Evolutionary conservation across 805 yeast species (phyloP).

Genomic region (Metschnikowia anglica): DNA sequence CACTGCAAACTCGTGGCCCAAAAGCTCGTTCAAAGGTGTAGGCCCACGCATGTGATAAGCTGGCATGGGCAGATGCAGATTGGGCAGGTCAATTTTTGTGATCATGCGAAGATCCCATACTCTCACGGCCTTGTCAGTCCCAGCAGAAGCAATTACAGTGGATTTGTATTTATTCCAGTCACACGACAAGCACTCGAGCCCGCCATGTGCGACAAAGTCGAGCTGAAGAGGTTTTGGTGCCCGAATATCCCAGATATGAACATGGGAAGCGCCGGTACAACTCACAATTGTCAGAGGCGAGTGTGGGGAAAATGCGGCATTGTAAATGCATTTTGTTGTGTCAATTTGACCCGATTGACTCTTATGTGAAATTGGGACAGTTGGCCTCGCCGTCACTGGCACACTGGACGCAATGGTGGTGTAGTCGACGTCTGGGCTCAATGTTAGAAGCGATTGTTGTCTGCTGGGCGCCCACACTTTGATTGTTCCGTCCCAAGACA

Average conservation of each 20-base stretch:
- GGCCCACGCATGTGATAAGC: slow-evolving; percentile 52
- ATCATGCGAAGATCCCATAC: slow-evolving; percentile 88
- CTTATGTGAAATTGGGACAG: slow-evolving; percentile 36
- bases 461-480: slow-evolving; percentile 75
- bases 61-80: slow-evolving; percentile 37
- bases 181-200: slow-evolving; percentile 73
- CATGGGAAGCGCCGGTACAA: slow-evolving; percentile 70
- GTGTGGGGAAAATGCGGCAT: slow-evolving; percentile 82
- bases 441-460: slow-evolving; percentile 54
- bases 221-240: slow-evolving; percentile 57
- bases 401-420: slow-evolving; percentile 28
- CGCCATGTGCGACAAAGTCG: slow-evolving; percentile 71
- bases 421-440: slow-evolving; percentile 36
- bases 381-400: slow-evolving; percentile 27
- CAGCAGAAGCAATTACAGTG: slow-evolving; percentile 78
- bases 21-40: slow-evolving; percentile 70
- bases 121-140: slow-evolving; percentile 83
- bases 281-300: slow-evolving; percentile 66
- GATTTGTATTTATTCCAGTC: slow-evolving; percentile 92
- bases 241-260: slow-evolving; percentile 82
- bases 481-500: slow-evolving; percentile 91
- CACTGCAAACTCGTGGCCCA: slow-evolving; percentile 89
- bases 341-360: slow-evolving; percentile 21
- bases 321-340: slow-evolving; percentile 67
- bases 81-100: slow-evolving; percentile 35